Evolutionary conservation across 2,329 filamentous ascomycete genomes (phyloP).

Genomic region (Penicillium sp.): DNA sequence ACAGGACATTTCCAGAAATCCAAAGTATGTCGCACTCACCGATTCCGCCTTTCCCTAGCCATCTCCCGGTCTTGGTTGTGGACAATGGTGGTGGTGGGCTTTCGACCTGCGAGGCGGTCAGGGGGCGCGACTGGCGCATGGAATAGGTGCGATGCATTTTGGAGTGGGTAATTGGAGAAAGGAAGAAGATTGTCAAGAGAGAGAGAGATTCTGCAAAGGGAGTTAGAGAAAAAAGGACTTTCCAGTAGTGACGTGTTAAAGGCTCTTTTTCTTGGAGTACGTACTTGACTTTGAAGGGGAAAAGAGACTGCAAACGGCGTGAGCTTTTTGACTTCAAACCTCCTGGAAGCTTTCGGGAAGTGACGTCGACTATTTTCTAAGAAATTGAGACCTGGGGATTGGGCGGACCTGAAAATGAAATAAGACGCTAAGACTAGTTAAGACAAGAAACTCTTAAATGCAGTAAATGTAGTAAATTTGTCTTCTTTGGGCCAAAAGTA

Average conservation of each 20-base stretch:
- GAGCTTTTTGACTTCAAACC: background rate
- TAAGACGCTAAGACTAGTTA: background rate
- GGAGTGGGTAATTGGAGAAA: background rate
- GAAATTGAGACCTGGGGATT: background rate
- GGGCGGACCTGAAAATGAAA: background rate
- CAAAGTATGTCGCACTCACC: constrained; percentile 58
- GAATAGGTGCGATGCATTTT: constrained; percentile 97
- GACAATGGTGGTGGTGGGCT: constrained; percentile 91
- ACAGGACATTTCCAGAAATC: background rate
- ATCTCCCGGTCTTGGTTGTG: constrained; percentile 82
- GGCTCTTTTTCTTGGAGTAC: background rate
- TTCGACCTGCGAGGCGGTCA: constrained; percentile 86
- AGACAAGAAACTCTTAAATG: background rate
- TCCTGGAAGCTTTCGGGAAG: constrained; percentile 9
- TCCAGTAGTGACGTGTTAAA: constrained; percentile 34
- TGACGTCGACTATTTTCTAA: constrained; percentile 12
- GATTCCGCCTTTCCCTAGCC: constrained; percentile 83
- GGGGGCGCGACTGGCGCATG: constrained; percentile 95
- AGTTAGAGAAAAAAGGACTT: constrained; percentile 6
- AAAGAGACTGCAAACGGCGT: constrained; percentile 18
- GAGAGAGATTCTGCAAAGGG: constrained; percentile 8
- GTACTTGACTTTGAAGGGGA: background rate
- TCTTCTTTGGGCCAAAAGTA: constrained; percentile 10
- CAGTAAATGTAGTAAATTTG: background rate
- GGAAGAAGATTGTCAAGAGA: background rate